These are phyloP conservation scores for Penicillium freii DNA, from an alignment of 2,329 filamentous ascomycete genomes.

Conservation along the genomic window DNA sequence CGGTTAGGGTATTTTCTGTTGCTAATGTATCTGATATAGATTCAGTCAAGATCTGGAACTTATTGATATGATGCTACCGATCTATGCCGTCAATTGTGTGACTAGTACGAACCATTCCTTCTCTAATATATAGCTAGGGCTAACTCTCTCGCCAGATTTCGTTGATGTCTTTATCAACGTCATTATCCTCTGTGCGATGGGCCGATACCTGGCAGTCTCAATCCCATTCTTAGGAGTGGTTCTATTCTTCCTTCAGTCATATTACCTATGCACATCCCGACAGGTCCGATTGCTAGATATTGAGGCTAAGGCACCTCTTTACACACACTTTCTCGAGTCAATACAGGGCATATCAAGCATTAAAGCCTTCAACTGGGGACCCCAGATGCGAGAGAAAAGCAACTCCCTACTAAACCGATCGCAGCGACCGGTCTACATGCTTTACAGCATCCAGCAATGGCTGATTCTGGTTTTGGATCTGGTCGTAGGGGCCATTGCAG, in stretches of 20 bases:
- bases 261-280: background rate
- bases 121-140: background rate
- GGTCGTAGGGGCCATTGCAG: background rate
- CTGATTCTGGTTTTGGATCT: background rate
- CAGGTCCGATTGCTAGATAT: slow-evolving; percentile 3
- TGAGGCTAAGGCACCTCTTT: background rate
- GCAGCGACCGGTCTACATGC: background rate
- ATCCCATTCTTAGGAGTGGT: background rate
- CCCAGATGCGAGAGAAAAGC: background rate
- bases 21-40: background rate
- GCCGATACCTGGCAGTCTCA: background rate
- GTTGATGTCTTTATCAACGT: background rate
- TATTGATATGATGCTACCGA: slow-evolving; percentile 6
- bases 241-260: background rate
- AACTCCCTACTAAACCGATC: background rate
- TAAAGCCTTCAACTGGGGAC: background rate
- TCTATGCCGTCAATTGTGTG: background rate
- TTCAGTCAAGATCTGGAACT: slow-evolving; percentile 4
- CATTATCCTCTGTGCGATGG: background rate
- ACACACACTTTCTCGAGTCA: background rate
- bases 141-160: background rate
- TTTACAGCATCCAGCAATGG: slow-evolving; percentile 2
- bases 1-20: background rate
- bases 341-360: background rate
- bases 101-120: background rate